Conservation (phyloP, 192 early-diverging fungal species). For the Backusella luteola region DNA sequence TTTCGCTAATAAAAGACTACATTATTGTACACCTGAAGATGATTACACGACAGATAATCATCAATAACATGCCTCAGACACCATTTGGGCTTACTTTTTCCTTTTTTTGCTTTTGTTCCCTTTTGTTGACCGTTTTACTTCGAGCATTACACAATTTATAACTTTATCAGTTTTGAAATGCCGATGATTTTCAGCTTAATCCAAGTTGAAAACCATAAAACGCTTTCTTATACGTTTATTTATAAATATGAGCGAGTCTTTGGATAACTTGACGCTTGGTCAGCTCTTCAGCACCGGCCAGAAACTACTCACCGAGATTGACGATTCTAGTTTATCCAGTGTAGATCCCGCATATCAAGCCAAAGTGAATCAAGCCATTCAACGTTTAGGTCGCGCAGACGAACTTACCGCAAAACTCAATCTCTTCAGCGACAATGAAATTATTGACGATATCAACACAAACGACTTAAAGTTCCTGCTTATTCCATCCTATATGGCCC, state of each 20-base stretch:
- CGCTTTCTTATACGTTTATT: background rate
- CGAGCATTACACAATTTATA: background rate
- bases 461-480: constrained; percentile 70
- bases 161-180: background rate
- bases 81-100: background rate
- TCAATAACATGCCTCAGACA: background rate
- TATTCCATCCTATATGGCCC: constrained; percentile 56
- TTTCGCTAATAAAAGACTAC: background rate
- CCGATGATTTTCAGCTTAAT: background rate
- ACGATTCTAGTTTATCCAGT: constrained; percentile 44
- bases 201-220: background rate
- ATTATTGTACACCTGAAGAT: background rate
- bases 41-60: background rate
- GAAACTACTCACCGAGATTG: constrained; percentile 24
- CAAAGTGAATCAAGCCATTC: constrained; percentile 50
- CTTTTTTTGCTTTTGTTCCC: background rate
- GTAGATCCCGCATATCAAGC: constrained; percentile 46
- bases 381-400: constrained; percentile 42
- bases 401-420: constrained; percentile 56
- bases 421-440: constrained; percentile 87
- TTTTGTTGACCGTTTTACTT: background rate
- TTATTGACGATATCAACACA: constrained; percentile 83
- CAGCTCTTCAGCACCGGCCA: constrained; percentile 31
- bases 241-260: background rate
- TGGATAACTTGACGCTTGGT: constrained; percentile 33